Percentiles rank a stretch among this genome's conserved stretches.
Evolutionary conservation across 176 grass and related monocot species (phyloP).

Genomic region (Rhipidocladum racemiflorum): DNA sequence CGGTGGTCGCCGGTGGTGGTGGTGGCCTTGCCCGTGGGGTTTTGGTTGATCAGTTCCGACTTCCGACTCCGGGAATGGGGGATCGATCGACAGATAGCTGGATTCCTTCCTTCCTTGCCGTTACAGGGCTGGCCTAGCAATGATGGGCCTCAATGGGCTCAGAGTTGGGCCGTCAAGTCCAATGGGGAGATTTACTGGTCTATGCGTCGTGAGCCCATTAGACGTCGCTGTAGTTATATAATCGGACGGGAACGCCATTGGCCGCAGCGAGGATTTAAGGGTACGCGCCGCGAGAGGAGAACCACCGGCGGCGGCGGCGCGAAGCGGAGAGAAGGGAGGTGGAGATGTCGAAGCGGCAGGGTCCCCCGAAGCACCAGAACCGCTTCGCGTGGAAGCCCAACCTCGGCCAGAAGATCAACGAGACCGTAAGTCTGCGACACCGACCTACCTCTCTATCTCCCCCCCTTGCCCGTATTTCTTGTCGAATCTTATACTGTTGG

Average conservation of each 20-base stretch:
- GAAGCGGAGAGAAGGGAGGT: background rate
- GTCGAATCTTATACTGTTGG: background rate
- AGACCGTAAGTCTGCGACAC: constrained; percentile 39
- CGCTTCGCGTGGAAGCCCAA: constrained; percentile 81
- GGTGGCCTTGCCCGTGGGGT: background rate
- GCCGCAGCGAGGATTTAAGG: constrained; percentile 23
- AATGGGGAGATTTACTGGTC: background rate
- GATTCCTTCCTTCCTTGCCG: background rate
- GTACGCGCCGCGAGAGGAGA: background rate
- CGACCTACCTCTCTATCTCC: background rate
- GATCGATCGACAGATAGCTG: background rate
- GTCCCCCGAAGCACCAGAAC: constrained; percentile 97
- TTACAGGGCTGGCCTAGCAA: background rate
- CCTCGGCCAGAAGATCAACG: constrained; percentile 82
- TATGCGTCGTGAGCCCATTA: background rate
- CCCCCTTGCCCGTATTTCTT: background rate
- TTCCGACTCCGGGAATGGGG: background rate
- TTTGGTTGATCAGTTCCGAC: background rate
- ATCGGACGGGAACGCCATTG: constrained; percentile 19
- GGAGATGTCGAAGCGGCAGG: constrained; percentile 66
- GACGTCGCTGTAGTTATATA: background rate
- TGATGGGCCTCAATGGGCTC: background rate
- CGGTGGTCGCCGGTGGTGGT: background rate
- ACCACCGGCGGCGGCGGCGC: constrained; percentile 36
- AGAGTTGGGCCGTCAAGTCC: background rate